phyloP scores from a whole-genome alignment of 2,329 filamentous ascomycete species.

The Pestalotiopsis fici region DNA sequence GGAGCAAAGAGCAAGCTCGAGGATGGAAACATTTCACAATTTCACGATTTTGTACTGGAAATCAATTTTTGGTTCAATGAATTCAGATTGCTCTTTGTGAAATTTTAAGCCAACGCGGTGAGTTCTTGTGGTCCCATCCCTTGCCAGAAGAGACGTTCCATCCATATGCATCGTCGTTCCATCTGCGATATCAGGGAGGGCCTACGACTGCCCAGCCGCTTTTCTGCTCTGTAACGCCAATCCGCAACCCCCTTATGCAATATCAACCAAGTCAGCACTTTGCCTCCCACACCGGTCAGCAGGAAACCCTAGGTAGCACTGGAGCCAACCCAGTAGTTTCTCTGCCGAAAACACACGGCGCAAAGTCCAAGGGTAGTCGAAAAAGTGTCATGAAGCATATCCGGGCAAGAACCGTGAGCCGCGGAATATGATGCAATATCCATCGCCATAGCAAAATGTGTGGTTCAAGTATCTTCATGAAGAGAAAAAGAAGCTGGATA shows the following conservation, averaged over 20 bases:
- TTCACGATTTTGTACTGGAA: too few relatives aligned
- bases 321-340: not conserved
- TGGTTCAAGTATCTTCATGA: constrained; percentile 10
- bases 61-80: not conserved
- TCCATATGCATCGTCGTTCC: constrained; percentile 11
- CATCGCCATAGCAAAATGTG: constrained; percentile 1
- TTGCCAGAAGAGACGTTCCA: constrained; percentile 13
- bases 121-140: constrained; percentile 6
- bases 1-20: not conserved
- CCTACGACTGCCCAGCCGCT: not conserved
- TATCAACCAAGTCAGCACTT: constrained; percentile 3
- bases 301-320: not conserved
- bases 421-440: constrained; percentile 5
- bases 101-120: constrained; percentile 6
- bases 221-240: constrained; percentile 8
- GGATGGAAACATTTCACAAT: not conserved
- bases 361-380: not conserved
- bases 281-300: not conserved
- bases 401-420: not conserved
- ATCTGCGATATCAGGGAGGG: constrained; percentile 1
- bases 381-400: not conserved
- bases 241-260: constrained; percentile 8
- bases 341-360: not conserved
- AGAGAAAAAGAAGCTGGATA: constrained; percentile 1
- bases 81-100: constrained; percentile 6